Base-by-base conservation (phyloP, 768 basidiomycete species). In the Pisolithus marmoratus region DNA sequence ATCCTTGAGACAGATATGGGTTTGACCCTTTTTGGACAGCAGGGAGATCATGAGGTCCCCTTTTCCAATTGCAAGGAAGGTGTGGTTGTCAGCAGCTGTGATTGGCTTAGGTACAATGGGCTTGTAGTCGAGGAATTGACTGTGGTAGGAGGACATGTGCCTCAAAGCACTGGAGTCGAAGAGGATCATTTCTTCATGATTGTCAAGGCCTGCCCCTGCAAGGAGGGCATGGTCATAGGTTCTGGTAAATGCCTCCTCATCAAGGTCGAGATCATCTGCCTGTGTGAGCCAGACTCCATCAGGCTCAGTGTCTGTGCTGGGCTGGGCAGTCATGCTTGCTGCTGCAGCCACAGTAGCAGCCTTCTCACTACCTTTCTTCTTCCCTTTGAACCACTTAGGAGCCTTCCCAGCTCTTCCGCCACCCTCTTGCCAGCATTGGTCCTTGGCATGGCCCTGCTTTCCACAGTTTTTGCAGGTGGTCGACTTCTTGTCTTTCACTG, bases 11-110 rank as follows among this genome's bases (percentile, higher is more conserved):
- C 8, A 17, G 22, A 63, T 53, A 8, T 7, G 19, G 1, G 50
- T 48, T 4, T 22, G 46, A 1, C 8, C 40, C 5, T 40, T 55
- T 2, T 14, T 57, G 27, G 66, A 60, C 6, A 7, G 38, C 17
- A n/a, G 65, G 63, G 43, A 43, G 19, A 68, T 47, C 0, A 58
- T 9, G n/a, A 64, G 54, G n/a, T 60, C 52, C 2, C 67, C 63
- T 15, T 49, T 46, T 2, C 60, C 63, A 5, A 54, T 22, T n/a
- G 38, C 38, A 8, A 9, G 38, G 38, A 40, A 40, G 17, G 20
- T 40, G 38, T 40, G 38, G 8, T 59, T 53, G 53, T 19, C n/a
- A 19, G 38, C 38, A n/a, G 20, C 20, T 8, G 57, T 63, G 51
- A 72, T 70, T 17, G 60, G 43, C n/a, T 59, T 50, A 3, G 66